Percentiles rank a stretch among this genome's conserved stretches.
phyloP scores from a whole-genome alignment of 768 basidiomycete genomes.

The Mycena capillaripes region DNA sequence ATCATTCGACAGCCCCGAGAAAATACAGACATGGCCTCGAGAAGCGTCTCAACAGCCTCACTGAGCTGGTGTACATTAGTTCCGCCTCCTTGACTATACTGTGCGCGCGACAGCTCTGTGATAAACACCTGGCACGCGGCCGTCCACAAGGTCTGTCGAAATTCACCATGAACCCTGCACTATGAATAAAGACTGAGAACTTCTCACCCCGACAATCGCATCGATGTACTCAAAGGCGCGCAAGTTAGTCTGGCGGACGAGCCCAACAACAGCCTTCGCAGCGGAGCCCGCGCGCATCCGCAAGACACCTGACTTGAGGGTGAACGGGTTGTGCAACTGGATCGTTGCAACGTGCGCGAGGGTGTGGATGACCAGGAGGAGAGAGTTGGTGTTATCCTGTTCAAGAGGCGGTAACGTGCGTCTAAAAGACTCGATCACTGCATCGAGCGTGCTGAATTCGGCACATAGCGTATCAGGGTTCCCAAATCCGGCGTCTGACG shows the following conservation, averaged over 20 bases:
- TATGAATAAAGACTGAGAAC: too few species aligned
- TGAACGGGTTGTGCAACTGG: slow-evolving; percentile 32
- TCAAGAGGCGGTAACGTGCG: slow-evolving; percentile 1
- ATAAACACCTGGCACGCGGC: slow-evolving; percentile 26
- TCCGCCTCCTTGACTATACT: not conserved
- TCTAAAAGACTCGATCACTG: slow-evolving; percentile 27
- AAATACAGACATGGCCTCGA: slow-evolving; percentile 26
- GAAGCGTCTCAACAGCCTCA: slow-evolving; percentile 16
- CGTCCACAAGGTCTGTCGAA: slow-evolving; percentile 23
- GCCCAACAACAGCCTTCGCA: slow-evolving; percentile 26
- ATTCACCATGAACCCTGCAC: not conserved
- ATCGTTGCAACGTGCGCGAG: slow-evolving; percentile 32
- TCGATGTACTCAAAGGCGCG: slow-evolving; percentile 31
- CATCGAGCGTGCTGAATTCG: slow-evolving; percentile 29
- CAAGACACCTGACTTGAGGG: slow-evolving; percentile 6
- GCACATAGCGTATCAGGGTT: slow-evolving; percentile 1
- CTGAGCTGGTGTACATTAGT: not conserved
- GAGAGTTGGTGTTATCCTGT: slow-evolving; percentile 3
- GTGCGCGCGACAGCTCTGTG: slow-evolving; percentile 19
- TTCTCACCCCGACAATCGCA: slow-evolving; percentile 36
- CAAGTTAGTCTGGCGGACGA: slow-evolving; percentile 21
- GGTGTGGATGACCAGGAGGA: slow-evolving; percentile 29
- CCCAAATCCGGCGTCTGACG: not conserved
- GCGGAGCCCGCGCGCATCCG: slow-evolving; percentile 13
- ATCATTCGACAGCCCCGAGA: slow-evolving; percentile 25